phyloP scores from a whole-genome alignment of 2,329 filamentous ascomycete species.

The Lachnellula occidentalis region DNA sequence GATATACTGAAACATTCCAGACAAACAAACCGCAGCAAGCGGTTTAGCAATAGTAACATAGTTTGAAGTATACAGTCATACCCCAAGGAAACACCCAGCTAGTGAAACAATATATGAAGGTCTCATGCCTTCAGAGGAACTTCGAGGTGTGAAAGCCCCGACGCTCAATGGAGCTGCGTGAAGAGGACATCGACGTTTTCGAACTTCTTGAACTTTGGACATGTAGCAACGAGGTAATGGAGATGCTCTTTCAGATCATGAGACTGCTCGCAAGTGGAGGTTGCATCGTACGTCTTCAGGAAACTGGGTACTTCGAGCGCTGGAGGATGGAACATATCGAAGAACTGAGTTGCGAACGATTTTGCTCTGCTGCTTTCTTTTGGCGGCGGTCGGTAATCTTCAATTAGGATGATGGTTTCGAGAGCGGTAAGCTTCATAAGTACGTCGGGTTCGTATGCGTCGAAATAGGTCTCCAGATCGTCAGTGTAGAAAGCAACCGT shows the following conservation, averaged over 20 bases:
- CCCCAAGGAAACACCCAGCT: too few species aligned
- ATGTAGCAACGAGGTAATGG: not conserved
- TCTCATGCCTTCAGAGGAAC: too few species aligned
- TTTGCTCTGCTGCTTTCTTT: not conserved
- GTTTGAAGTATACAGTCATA: too few species aligned
- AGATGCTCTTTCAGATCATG: not conserved
- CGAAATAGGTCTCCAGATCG: not conserved
- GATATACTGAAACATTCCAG: too few species aligned
- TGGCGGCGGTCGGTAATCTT: not conserved
- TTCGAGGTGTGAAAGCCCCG: too few species aligned
- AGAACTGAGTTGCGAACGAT: not conserved
- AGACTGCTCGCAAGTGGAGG: not conserved
- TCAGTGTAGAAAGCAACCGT: not conserved
- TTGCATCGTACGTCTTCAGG: not conserved
- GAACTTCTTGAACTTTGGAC: not conserved
- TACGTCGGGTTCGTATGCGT: not conserved
- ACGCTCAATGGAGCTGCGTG: not conserved
- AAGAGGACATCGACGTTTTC: not conserved
- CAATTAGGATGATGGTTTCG: not conserved
- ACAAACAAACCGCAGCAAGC: too few species aligned
- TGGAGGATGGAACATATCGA: not conserved
- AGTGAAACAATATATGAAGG: too few species aligned
- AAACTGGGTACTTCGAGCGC: not conserved
- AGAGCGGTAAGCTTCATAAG: not conserved
- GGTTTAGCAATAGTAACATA: too few species aligned